phyloP scores from a whole-genome alignment of 2,329 filamentous ascomycete genomes.

The Neobulgaria alba region DNA sequence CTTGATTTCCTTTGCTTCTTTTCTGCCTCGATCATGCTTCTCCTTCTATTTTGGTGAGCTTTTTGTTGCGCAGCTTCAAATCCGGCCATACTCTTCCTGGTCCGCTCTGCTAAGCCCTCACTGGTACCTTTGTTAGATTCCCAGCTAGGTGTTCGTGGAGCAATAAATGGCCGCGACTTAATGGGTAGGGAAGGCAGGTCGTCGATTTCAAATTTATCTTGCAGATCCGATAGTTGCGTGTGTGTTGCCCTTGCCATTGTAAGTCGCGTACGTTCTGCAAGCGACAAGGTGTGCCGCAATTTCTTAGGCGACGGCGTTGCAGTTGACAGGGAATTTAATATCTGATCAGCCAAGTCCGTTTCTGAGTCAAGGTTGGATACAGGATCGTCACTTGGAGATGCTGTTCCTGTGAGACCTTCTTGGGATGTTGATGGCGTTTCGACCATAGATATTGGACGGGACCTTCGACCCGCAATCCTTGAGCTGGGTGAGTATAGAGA shows the following conservation, averaged over 20 bases:
- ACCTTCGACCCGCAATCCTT: not conserved
- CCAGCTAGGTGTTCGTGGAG: not conserved
- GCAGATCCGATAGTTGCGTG: constrained; percentile 23
- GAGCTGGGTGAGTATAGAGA: not conserved
- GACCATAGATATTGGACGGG: too few relatives aligned
- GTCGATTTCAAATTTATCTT: constrained; percentile 25
- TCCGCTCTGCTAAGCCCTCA: constrained; percentile 42
- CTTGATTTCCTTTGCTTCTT: constrained; percentile 34
- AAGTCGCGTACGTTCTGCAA: constrained; percentile 71
- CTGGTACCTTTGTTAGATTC: constrained; percentile 16
- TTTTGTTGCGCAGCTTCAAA: constrained; percentile 53
- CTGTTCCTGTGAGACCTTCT: not conserved
- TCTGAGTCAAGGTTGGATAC: constrained; percentile 18
- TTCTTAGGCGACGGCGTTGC: constrained; percentile 51
- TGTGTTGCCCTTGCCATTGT: constrained; percentile 62
- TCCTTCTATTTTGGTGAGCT: constrained; percentile 47
- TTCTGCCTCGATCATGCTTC: constrained; percentile 37
- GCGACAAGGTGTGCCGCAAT: constrained; percentile 48
- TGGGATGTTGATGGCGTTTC: not conserved
- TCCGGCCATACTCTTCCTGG: constrained; percentile 52
- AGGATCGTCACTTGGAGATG: not conserved
- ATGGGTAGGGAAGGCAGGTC: constrained; percentile 19
- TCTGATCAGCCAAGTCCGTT: constrained; percentile 43
- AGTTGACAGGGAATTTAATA: constrained; percentile 45
- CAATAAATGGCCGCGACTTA: constrained; percentile 13